These are phyloP conservation scores for Phoma sp. DNA, from an alignment of 2,329 filamentous ascomycete species.

Conservation along the genomic window DNA sequence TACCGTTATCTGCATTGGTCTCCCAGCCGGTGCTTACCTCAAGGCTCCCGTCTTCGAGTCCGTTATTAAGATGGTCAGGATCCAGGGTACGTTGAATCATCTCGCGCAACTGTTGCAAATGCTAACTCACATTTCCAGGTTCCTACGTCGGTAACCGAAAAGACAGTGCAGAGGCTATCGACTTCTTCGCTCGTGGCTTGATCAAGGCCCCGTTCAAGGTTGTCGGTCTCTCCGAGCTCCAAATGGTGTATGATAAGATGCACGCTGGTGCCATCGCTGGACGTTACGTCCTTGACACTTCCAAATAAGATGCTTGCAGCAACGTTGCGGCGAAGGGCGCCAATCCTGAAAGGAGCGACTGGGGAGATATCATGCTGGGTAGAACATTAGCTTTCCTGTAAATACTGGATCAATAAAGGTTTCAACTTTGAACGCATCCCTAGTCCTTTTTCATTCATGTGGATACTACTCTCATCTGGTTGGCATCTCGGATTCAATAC, in stretches of 20 bases:
- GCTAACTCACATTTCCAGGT: background rate
- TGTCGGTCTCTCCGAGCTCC: constrained; percentile 79
- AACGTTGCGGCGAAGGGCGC: background rate
- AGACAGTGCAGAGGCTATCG: constrained; percentile 86
- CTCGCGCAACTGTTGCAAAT: constrained; percentile 34
- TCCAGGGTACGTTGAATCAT: constrained; percentile 61
- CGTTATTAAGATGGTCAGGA: constrained; percentile 87
- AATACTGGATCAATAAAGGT: constrained; percentile 4
- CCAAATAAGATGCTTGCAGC: constrained; percentile 31
- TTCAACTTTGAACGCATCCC: background rate
- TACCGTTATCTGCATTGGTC: constrained; percentile 85
- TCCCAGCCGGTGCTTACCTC: constrained; percentile 79
- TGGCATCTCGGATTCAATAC: too few species aligned
- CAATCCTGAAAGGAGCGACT: constrained; percentile 11
- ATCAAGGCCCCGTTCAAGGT: constrained; percentile 90
- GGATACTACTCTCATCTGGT: too few species aligned
- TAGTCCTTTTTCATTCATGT: too few species aligned
- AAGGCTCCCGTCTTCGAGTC: constrained; percentile 88
- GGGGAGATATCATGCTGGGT: constrained; percentile 4
- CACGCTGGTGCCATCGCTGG: constrained; percentile 74
- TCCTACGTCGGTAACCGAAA: constrained; percentile 88
- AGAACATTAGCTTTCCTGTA: constrained; percentile 14
- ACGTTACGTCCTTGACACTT: constrained; percentile 78
- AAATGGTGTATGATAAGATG: constrained; percentile 78
- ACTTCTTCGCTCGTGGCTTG: constrained; percentile 84